Conservation (phyloP, 805 yeast genomes). For the Starmerella stellata region DNA sequence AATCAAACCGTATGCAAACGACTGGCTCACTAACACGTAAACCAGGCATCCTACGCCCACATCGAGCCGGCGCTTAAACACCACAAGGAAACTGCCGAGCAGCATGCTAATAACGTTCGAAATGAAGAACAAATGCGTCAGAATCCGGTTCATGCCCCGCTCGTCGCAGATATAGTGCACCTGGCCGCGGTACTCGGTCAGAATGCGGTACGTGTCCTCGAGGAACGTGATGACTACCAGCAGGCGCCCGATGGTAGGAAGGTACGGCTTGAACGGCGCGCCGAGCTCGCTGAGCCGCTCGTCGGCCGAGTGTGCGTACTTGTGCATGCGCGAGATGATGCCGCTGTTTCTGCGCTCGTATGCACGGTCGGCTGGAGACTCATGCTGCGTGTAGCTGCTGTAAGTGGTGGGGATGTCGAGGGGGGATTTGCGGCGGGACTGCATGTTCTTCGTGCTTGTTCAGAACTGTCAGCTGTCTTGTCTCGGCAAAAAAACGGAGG, state of each 20-base stretch:
- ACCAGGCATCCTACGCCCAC: conserved; percentile 54
- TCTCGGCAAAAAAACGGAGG: no score
- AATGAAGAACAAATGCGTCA: conserved; percentile 55
- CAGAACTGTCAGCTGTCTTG: no score
- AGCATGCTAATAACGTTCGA: conserved; percentile 53
- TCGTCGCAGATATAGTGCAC: conserved; percentile 63
- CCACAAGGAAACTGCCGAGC: conserved; percentile 50
- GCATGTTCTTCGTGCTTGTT: no score
- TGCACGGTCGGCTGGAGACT: not conserved
- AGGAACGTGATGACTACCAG: conserved; percentile 84
- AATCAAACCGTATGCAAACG: conserved; percentile 70
- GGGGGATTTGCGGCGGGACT: not conserved
- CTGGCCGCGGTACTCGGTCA: conserved; percentile 82
- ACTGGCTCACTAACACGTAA: conserved; percentile 62
- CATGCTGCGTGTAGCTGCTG: not conserved
- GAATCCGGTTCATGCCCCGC: conserved; percentile 59
- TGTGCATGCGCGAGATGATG: conserved; percentile 1
- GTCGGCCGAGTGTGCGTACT: conserved; percentile 20
- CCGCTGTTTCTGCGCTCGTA: not conserved
- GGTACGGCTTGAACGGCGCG: conserved; percentile 27
- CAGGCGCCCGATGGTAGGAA: conserved; percentile 76
- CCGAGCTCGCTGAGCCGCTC: conserved; percentile 21
- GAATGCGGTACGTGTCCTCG: conserved; percentile 72
- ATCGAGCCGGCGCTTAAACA: conserved; percentile 47
- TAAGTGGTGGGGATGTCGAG: not conserved